Evolutionary conservation across 2,329 filamentous ascomycete species (phyloP), one percentile per base, ranked within the genome.

Genomic region (Leptographium lundbergii): DNA sequence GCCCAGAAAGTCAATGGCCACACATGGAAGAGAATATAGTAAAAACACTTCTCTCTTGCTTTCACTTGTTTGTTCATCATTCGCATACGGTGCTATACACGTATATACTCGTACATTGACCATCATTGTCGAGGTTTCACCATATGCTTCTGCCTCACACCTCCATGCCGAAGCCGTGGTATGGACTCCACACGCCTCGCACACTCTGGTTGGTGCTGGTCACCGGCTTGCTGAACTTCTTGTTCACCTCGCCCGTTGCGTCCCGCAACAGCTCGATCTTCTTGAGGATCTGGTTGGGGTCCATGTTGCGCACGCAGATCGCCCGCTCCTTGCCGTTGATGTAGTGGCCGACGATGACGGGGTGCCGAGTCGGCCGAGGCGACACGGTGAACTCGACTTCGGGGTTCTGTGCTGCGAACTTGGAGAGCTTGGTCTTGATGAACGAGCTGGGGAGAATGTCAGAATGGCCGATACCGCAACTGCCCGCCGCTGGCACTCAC

Each of bases 381-480:
- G 91, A 95, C 61, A 99, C 84, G 68, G 84, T 84, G 74, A 99
- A 89, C 75, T 97, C 91, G 77, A 97, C 85, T 72, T 89, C 82
- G 34, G 92, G 91, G 74, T 96, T 89, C 67, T 80, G 76, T 66
- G 82, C 77, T 59, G 91, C 91, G 75, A 99, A 96, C 65, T 79
- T 75, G 55, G 86, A 78, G 60, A 96, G 86, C 50, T 82, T 77
- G 63, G 85, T 79, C 71, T 87, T 87, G 72, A 97, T 85, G 78
- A 96, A 96, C 66, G 84, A 76, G 68, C 90, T 95, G 67, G 54
- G 64, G 63, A 14, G 62, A 45, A 19, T n/a, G 34, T 14, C 27
- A 47, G n/a, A 11, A 29, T n/a, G 34, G 25, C 9, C n/a, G 56
- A 9, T 6, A 29, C 19, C 56, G n/a, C 19, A 5, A 32, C 2